Evolutionary conservation across 2,329 filamentous ascomycete species (phyloP).

Genomic region (Onygenales sp.): DNA sequence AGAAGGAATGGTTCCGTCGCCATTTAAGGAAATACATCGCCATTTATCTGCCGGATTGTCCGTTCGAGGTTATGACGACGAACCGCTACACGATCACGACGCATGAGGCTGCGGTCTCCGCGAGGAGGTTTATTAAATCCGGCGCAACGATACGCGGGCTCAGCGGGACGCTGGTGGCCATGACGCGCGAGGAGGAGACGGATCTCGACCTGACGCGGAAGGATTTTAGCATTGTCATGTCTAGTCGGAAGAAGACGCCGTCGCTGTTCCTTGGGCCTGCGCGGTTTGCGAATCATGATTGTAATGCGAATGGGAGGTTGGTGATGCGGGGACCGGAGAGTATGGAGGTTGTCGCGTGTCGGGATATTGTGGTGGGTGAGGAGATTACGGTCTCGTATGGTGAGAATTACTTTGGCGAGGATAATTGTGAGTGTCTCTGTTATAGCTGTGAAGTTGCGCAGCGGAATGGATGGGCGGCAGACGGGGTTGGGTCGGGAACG

Average conservation of each 20-base stretch:
- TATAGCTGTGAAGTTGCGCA: conserved; percentile 67
- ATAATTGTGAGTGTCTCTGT: conserved; percentile 93
- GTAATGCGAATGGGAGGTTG: conserved; percentile 79
- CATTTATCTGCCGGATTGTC: conserved; percentile 87
- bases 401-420: conserved; percentile 88
- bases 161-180: conserved; percentile 79
- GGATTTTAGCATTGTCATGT: conserved; percentile 95
- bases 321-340: conserved; percentile 75
- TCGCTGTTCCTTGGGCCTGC: conserved; percentile 92
- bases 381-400: conserved; percentile 97
- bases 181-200: conserved; percentile 84
- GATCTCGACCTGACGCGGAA: conserved; percentile 72
- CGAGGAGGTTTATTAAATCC: conserved; percentile 66
- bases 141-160: conserved; percentile 87
- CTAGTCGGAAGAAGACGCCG: conserved; percentile 79
- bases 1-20: conserved; percentile 75
- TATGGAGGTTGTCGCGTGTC: conserved; percentile 80
- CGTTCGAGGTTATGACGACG: conserved; percentile 86
- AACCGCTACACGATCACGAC: conserved; percentile 90
- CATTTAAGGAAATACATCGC: conserved; percentile 86
- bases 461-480: conserved; percentile 72
- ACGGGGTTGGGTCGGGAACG: conserved; percentile 25
- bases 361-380: conserved; percentile 74
- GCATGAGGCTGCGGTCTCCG: conserved; percentile 80
- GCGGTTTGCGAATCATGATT: conserved; percentile 95